Conservation (phyloP, 768 basidiomycete species). For the Hirschioporus abietinus region DNA sequence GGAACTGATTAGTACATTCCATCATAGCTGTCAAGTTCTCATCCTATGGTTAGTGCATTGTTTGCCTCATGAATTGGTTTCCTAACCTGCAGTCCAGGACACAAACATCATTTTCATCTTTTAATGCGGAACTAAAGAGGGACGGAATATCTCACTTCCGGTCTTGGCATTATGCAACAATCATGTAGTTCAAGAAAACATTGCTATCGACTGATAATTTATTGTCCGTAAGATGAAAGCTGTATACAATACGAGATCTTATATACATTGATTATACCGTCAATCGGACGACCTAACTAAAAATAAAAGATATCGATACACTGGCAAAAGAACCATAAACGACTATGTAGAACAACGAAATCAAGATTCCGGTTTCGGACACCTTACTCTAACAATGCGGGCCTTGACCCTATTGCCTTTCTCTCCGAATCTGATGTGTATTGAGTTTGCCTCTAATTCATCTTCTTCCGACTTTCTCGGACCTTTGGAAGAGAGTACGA, state of each 20-base stretch:
- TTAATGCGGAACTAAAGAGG: background rate
- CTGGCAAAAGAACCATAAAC: background rate
- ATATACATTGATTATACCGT: too few relatives aligned
- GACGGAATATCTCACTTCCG: background rate
- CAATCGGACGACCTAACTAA: too few relatives aligned
- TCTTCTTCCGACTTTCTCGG: background rate
- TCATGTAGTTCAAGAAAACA: background rate
- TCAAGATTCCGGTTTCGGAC: background rate
- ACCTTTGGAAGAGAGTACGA: conserved; percentile 40
- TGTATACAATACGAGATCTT: too few relatives aligned
- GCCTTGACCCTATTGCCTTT: background rate
- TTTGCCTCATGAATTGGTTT: background rate
- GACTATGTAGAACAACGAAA: background rate
- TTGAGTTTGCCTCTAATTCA: background rate
- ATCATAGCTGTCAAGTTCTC: conserved; percentile 53
- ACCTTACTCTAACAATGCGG: background rate
- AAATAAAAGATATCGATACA: too few relatives aligned
- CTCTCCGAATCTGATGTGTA: background rate
- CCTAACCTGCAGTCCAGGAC: background rate
- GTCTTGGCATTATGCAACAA: background rate
- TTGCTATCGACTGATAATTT: background rate
- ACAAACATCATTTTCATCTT: background rate
- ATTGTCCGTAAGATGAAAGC: too few relatives aligned
- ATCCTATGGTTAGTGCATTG: conserved; percentile 45
- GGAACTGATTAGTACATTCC: background rate